phyloP scores from a whole-genome alignment of 164 flowering plant species.

The Vitis rupestris region DNA sequence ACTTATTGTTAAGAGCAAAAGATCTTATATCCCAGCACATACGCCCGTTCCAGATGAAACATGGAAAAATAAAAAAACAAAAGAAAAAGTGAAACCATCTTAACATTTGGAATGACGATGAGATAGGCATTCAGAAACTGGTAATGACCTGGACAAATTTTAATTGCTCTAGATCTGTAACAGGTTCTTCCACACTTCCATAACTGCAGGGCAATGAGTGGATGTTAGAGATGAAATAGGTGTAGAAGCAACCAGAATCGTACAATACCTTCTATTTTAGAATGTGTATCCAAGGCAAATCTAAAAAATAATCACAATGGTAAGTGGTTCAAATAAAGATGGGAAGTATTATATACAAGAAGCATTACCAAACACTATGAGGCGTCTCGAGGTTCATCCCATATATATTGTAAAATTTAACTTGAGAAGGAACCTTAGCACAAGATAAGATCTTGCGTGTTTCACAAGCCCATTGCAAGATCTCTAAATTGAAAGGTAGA shows the following conservation, averaged over 20 bases:
- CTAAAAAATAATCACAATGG: not conserved
- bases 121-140: not conserved
- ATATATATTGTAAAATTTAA: conserved; percentile 94
- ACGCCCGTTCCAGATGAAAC: not conserved
- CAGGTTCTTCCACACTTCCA: conserved; percentile 76
- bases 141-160: conserved; percentile 45
- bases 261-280: too few species aligned
- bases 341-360: not conserved
- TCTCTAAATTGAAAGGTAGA: conserved; percentile 76
- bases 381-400: conserved; percentile 80
- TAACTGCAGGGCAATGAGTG: conserved; percentile 57
- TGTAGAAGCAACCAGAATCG: too few species aligned
- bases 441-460: conserved; percentile 54
- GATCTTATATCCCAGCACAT: not conserved
- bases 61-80: not conserved
- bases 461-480: conserved; percentile 81
- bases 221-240: conserved; percentile 7
- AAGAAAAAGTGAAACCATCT: not conserved
- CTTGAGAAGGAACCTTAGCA: conserved; percentile 79
- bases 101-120: not conserved
- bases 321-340: not conserved
- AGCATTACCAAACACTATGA: conserved; percentile 83
- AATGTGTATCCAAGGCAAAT: not conserved
- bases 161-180: conserved; percentile 54
- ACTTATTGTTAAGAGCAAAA: not conserved